These are phyloP conservation scores for Usnea hakonensis DNA, from an alignment of 495 filamentous ascomycete genomes.

Conservation along the genomic window DNA sequence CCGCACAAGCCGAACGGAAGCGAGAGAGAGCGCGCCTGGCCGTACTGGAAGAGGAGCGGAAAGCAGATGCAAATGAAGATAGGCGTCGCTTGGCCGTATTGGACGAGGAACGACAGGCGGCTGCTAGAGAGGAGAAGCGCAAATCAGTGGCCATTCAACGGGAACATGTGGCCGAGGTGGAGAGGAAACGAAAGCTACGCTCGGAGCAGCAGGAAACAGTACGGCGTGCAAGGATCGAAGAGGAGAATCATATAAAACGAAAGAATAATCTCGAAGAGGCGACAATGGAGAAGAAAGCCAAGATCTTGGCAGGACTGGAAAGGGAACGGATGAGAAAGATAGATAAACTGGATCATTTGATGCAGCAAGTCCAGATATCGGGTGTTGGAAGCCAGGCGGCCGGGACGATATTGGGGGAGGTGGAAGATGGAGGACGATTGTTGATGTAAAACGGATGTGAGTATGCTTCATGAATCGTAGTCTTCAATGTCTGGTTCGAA, in stretches of 20 bases:
- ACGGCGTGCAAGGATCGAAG: neutral
- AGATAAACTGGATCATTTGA: neutral
- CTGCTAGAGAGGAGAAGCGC: neutral
- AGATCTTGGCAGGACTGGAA: neutral
- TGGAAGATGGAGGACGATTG: neutral
- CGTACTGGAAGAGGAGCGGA: neutral
- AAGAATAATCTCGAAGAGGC: constrained; percentile 5
- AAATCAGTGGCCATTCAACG: constrained; percentile 2
- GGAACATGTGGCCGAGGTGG: neutral
- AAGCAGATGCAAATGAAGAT: constrained; percentile 2
- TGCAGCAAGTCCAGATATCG: constrained; percentile 4
- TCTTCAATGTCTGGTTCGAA: neutral
- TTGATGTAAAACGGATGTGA: neutral
- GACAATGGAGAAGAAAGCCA: neutral
- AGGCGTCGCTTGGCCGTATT: neutral
- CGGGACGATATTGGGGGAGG: constrained; percentile 14
- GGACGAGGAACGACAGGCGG: neutral
- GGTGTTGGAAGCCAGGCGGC: neutral
- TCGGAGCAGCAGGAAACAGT: neutral
- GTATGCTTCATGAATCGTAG: neutral
- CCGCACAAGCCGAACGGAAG: constrained; percentile 8
- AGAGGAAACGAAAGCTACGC: neutral
- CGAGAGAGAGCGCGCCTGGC: constrained; percentile 8
- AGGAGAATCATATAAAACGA: constrained; percentile 1
- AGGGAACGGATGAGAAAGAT: constrained; percentile 7